phyloP scores from a whole-genome alignment of 2,329 filamentous ascomycete genomes.

The Myriosclerotinia duriaeana region DNA sequence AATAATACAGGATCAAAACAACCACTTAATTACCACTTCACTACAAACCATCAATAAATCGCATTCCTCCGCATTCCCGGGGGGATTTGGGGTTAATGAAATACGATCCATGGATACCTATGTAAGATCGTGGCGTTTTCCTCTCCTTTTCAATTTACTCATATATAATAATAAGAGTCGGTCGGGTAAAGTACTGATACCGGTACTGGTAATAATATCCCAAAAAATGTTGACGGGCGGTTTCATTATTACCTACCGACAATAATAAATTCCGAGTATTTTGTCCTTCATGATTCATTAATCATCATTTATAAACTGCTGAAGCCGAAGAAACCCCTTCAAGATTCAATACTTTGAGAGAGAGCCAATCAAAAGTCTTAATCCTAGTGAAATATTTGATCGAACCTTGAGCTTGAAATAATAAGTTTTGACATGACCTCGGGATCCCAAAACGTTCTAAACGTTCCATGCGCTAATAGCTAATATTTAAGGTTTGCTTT shows the following conservation, averaged over 20 bases:
- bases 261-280: too few relatives aligned
- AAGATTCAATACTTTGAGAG: neutral
- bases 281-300: too few relatives aligned
- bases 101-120: too few relatives aligned
- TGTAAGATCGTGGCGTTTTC: slow-evolving; percentile 13
- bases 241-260: neutral
- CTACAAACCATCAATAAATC: neutral
- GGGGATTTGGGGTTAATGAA: neutral
- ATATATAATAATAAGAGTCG: too few relatives aligned
- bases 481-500: slow-evolving; percentile 1
- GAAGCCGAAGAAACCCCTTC: neutral
- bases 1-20: too few relatives aligned
- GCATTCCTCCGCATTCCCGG: neutral
- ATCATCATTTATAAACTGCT: neutral
- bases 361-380: neutral
- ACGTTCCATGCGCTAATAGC: neutral
- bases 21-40: neutral
- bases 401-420: neutral
- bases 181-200: too few relatives aligned
- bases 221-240: neutral
- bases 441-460: too few relatives aligned
- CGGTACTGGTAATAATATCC: too few relatives aligned
- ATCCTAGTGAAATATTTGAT: neutral
- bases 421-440: too few relatives aligned
- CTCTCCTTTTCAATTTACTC: neutral